These are phyloP conservation scores for Incumbomyces delicatus DNA, from an alignment of 2,329 filamentous ascomycete species.

Conservation along the genomic window DNA sequence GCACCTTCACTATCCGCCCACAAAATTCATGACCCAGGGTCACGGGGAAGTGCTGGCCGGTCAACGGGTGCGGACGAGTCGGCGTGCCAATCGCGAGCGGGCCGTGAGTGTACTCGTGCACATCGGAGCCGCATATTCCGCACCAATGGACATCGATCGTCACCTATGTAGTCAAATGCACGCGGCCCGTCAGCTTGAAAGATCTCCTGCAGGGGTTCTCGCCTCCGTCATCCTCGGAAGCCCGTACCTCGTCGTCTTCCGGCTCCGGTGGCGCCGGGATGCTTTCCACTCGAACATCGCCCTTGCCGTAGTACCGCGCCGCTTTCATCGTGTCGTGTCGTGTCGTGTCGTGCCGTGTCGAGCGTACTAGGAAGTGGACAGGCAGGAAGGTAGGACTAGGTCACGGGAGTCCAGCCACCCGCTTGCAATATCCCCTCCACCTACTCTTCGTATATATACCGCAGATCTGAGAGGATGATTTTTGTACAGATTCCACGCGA, in stretches of 20 bases:
- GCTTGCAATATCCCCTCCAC: too few relatives aligned
- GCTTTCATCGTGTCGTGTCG: conserved; percentile 31
- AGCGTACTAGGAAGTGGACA: too few relatives aligned
- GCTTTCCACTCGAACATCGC: conserved; percentile 33
- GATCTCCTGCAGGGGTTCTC: too few relatives aligned
- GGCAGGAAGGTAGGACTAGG: too few relatives aligned
- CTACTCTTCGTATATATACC: too few relatives aligned
- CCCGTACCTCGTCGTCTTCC: conserved; percentile 28
- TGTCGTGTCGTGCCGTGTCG: not conserved
- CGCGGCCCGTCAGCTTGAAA: too few relatives aligned
- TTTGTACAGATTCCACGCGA: too few relatives aligned
- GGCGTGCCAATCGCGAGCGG: conserved; percentile 34
- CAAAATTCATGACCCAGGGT: conserved; percentile 46
- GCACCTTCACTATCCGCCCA: conserved; percentile 41
- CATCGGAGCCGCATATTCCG: conserved; percentile 23
- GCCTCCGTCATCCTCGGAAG: too few relatives aligned
- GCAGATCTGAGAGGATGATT: too few relatives aligned
- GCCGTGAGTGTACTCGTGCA: conserved; percentile 40
- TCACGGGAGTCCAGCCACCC: too few relatives aligned
- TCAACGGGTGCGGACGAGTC: conserved; percentile 42
- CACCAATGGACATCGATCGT: conserved; percentile 24
- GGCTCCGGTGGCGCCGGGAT: conserved; percentile 32
- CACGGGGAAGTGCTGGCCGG: conserved; percentile 38
- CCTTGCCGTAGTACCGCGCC: conserved; percentile 34
- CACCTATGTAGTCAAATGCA: too few relatives aligned